phyloP scores from a whole-genome alignment of 1,284 basidiomycete species.

The Cutaneotrichosporon curvatum region DNA sequence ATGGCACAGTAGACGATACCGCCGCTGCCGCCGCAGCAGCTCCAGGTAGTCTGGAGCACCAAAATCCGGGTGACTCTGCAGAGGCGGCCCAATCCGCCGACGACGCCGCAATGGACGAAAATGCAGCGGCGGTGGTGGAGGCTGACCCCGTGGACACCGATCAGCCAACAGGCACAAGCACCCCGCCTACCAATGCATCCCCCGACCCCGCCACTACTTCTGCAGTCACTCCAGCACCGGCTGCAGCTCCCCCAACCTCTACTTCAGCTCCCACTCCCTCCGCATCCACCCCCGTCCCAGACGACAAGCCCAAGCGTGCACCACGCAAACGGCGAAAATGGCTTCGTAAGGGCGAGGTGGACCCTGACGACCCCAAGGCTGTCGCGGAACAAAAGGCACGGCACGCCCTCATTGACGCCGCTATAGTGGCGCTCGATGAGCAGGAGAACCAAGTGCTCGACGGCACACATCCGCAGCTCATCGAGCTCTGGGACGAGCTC shows the following conservation, averaged over 20 bases:
- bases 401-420: slow-evolving; percentile 19
- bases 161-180: neutral
- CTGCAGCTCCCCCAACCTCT: neutral
- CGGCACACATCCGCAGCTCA: slow-evolving; percentile 23
- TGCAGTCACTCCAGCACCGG: too few relatives aligned
- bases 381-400: slow-evolving; percentile 32
- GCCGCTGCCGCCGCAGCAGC: too few relatives aligned
- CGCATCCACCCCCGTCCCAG: slow-evolving; percentile 1
- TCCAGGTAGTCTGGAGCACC: too few relatives aligned
- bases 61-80: too few relatives aligned
- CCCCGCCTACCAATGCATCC: neutral
- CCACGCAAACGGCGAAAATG: slow-evolving; percentile 35
- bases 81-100: too few relatives aligned
- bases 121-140: too few relatives aligned
- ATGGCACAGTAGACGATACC: neutral
- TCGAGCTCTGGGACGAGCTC: slow-evolving; percentile 28
- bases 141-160: too few relatives aligned
- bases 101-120: too few relatives aligned
- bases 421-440: slow-evolving; percentile 27
- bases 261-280: neutral
- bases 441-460: slow-evolving; percentile 25
- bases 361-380: slow-evolving; percentile 38
- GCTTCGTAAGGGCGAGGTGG: slow-evolving; percentile 41
- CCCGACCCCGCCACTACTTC: neutral
- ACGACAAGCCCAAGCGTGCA: slow-evolving; percentile 18